Evolutionary conservation across 1,284 basidiomycete species (phyloP), one percentile per base, ranked within the genome.

Genomic region (Fomes fomentarius): DNA sequence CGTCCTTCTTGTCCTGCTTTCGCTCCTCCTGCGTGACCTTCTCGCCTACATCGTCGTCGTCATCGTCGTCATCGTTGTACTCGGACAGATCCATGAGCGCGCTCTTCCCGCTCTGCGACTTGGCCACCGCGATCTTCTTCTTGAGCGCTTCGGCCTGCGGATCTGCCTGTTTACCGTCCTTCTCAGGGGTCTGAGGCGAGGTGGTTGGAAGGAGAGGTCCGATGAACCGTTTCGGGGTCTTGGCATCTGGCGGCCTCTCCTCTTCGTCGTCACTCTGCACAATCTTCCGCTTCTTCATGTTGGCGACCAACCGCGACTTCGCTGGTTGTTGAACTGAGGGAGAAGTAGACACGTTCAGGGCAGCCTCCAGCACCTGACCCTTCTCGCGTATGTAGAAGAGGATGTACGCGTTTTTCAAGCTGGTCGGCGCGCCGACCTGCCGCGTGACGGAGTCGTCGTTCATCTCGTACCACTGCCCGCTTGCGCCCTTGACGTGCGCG

Each of bases 361-460:
- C 85, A 17, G 82, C 82, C 59, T 88, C 82, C 38, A 92, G 73
- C 10, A 77, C 78, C 61, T 91, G 84, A 2, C 89, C 89, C 68
- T 83, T 89, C 59, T 89, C 85, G 45, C 86, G 84, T 39, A 94
- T 81, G 71, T 99, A 99, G 74, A 96, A 96, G 47, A 99, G 78
- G 54, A 98, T 83, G 65, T 99, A 99, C 46, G 96, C 97, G 62
- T 84, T 93, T 71, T 87, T 90, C 73, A 87, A 81, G 56, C 77
- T 76, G 25, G 85, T 73, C 5, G 87, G 85, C 6, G 78, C 64
- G 17, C 69, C 61, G 22, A 66, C 59, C 60, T 73, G 54, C 46
- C 73, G 66, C 30, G 78, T 78, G 34, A 95, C 89, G 37, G 78
- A 77, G 35, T 95, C 93, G 73, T 99, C 97, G 74, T 99, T 97